Percentiles rank a stretch among this genome's conserved stretches.
Conservation (phyloP, 1,139 yeast genomes). For the Sugiyamaella novakii region DNA sequence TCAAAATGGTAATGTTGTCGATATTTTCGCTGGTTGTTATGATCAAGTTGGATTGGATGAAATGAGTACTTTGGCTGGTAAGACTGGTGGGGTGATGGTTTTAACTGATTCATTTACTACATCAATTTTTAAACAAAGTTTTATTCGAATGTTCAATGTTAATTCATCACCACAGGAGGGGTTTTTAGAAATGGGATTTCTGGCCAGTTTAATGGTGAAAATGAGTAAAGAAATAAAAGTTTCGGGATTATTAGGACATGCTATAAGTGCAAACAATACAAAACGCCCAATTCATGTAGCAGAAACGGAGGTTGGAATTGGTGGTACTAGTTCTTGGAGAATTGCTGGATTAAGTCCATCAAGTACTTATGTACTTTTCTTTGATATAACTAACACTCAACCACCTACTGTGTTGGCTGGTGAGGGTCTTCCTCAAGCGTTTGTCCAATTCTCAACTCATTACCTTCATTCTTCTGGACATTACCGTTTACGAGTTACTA, state of each 20-base stretch:
- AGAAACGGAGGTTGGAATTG: slow-evolving; percentile 91
- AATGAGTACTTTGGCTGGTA: slow-evolving; percentile 80
- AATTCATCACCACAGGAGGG: slow-evolving; percentile 64
- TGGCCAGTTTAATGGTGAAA: slow-evolving; percentile 67
- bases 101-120: slow-evolving; percentile 93
- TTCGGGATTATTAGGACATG: slow-evolving; percentile 90
- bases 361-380: slow-evolving; percentile 83
- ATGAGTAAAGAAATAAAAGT: slow-evolving; percentile 84
- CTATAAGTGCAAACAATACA: slow-evolving; percentile 43
- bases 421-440: slow-evolving; percentile 43
- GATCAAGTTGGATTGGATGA: slow-evolving; percentile 96
- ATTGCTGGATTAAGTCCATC: slow-evolving; percentile 82
- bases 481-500: slow-evolving; percentile 63
- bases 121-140: slow-evolving; percentile 89
- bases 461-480: slow-evolving; percentile 61
- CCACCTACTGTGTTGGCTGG: slow-evolving; percentile 46
- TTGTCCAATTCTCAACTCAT: slow-evolving; percentile 67
- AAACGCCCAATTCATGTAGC: slow-evolving; percentile 61
- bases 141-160: slow-evolving; percentile 75
- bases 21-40: slow-evolving; percentile 92
- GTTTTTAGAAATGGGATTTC: slow-evolving; percentile 75
- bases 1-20: slow-evolving; percentile 77
- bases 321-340: slow-evolving; percentile 87
- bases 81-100: slow-evolving; percentile 86
- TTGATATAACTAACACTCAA: slow-evolving; percentile 60